These are phyloP conservation scores for Amborella trichopoda DNA, from an alignment of 164 flowering plant species.

Conservation along the genomic window DNA sequence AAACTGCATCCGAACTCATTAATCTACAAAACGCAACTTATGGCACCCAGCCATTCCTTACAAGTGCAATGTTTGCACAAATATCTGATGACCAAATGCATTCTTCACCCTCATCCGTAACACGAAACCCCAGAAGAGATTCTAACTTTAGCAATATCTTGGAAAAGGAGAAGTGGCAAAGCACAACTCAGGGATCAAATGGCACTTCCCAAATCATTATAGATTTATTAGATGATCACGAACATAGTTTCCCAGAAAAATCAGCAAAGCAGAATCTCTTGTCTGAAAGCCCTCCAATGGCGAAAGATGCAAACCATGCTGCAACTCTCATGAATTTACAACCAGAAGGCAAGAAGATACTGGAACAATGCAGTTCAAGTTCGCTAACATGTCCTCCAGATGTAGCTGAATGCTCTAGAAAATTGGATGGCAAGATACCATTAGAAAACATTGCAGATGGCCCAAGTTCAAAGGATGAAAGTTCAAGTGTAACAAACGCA, in stretches of 20 bases:
- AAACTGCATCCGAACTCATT: slow-evolving; percentile 1
- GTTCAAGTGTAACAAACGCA: slow-evolving; percentile 6
- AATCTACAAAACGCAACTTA: not conserved
- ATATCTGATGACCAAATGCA: not conserved
- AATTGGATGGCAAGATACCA: slow-evolving; percentile 2
- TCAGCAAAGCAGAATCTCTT: not conserved
- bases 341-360: too few relatives aligned
- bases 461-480: slow-evolving; percentile 7
- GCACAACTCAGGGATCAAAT: not conserved
- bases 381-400: too few relatives aligned
- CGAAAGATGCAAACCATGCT: too few relatives aligned
- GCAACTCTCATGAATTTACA: too few relatives aligned
- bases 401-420: slow-evolving; percentile 4
- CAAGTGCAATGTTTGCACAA: not conserved
- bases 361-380: too few relatives aligned
- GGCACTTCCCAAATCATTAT: not conserved
- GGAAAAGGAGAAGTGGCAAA: too few relatives aligned
- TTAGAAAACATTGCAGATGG: slow-evolving; percentile 4
- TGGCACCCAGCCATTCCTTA: not conserved
- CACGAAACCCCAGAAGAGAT: too few relatives aligned
- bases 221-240: not conserved
- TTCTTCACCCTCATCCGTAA: slow-evolving; percentile 1
- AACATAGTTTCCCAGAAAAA: not conserved
- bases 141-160: too few relatives aligned
- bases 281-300: slow-evolving; percentile 1